phyloP scores from a whole-genome alignment of 169 alveolate species.

The Eimeria necatrix region DNA sequence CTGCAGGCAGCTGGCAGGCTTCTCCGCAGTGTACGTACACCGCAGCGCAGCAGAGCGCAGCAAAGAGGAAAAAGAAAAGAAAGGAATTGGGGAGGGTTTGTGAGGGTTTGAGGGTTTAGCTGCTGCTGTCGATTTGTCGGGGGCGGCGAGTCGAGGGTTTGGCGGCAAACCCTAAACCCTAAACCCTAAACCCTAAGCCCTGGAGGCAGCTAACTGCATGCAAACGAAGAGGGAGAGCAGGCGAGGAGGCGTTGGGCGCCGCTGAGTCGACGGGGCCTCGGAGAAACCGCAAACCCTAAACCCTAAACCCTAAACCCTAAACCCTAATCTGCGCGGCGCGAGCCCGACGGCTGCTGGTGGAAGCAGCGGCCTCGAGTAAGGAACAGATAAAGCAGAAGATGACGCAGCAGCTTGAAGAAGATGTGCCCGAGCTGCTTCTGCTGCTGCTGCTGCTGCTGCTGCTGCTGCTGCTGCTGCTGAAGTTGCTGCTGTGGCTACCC shows the following conservation, averaged over 20 bases:
- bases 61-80: background rate
- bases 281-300: background rate
- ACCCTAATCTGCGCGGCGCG: too few species aligned
- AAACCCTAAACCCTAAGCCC: background rate
- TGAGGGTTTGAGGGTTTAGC: background rate
- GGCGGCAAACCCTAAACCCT: constrained; percentile 3
- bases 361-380: background rate
- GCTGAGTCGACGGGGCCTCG: background rate
- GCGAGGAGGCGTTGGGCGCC: background rate
- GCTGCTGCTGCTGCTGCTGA: too few species aligned
- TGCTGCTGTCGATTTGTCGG: background rate
- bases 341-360: too few species aligned
- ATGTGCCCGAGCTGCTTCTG: background rate
- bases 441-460: constrained; percentile 14
- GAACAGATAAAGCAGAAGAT: background rate
- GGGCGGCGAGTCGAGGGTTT: too few species aligned
- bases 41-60: background rate
- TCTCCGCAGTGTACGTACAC: background rate
- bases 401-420: background rate
- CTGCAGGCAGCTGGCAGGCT: background rate
- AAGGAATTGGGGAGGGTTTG: background rate
- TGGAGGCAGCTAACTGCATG: background rate
- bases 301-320: too few species aligned
- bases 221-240: background rate
- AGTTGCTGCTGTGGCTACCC: too few species aligned